Evolutionary conservation across 2,329 filamentous ascomycete genomes (phyloP).

Genomic region (Amylocarpus encephaloides): DNA sequence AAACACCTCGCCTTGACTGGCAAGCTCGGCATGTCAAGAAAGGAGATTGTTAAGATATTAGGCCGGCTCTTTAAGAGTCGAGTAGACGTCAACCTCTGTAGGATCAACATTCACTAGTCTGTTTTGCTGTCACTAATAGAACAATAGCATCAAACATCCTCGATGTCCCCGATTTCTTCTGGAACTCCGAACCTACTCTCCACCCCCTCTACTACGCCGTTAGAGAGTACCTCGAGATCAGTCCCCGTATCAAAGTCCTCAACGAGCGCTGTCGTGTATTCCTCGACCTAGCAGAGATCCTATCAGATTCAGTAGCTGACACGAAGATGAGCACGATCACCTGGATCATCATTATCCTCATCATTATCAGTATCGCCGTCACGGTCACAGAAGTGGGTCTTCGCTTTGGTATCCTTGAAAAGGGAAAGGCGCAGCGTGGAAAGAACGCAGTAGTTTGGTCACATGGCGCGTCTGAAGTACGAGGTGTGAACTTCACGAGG

Average conservation of each 20-base stretch:
- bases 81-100: conserved; percentile 96
- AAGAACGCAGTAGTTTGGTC: background rate
- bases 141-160: conserved; percentile 80
- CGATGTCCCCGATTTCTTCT: conserved; percentile 95
- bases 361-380: conserved; percentile 82
- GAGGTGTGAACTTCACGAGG: conserved; percentile 24
- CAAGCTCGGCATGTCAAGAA: conserved; percentile 81
- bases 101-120: conserved; percentile 34
- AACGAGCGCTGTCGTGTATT: conserved; percentile 97
- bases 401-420: conserved; percentile 68
- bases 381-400: conserved; percentile 85
- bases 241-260: conserved; percentile 88
- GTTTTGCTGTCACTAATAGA: conserved; percentile 16
- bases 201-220: conserved; percentile 92
- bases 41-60: conserved; percentile 87
- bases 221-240: conserved; percentile 95
- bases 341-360: conserved; percentile 96
- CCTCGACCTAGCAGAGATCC: conserved; percentile 88
- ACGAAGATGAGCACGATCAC: conserved; percentile 95
- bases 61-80: conserved; percentile 87
- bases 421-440: conserved; percentile 21
- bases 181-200: conserved; percentile 92
- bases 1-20: conserved; percentile 84
- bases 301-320: conserved; percentile 86
- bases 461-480: background rate